These are phyloP conservation scores for Lentinula novae-zelandiae DNA, from an alignment of 1,284 basidiomycete species.

Conservation along the genomic window DNA sequence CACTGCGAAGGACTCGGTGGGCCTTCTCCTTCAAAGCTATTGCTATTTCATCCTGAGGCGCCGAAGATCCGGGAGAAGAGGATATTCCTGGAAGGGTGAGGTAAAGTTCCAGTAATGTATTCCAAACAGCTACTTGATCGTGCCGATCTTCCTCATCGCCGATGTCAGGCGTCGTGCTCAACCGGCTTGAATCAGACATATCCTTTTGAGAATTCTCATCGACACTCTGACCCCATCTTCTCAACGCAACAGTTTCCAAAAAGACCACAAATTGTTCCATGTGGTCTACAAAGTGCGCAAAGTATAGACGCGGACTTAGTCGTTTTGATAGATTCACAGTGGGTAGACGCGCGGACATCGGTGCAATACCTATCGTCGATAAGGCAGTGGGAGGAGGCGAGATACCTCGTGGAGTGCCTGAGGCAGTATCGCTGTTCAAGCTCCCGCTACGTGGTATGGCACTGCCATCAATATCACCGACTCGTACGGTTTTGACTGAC, in stretches of 20 bases:
- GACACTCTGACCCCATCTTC: slow-evolving; percentile 80
- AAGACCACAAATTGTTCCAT: slow-evolving; percentile 82
- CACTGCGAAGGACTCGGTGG: slow-evolving; percentile 60
- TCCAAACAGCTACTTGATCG: slow-evolving; percentile 92
- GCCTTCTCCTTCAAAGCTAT: slow-evolving; percentile 55
- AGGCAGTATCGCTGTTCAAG: slow-evolving; percentile 19
- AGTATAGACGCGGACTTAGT: slow-evolving; percentile 85
- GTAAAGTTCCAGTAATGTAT: slow-evolving; percentile 93
- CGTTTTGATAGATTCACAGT: slow-evolving; percentile 36
- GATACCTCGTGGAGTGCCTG: slow-evolving; percentile 19
- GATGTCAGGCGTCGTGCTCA: slow-evolving; percentile 12
- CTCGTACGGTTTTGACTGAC: slow-evolving; percentile 45
- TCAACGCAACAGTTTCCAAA: slow-evolving; percentile 81
- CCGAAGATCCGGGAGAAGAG: slow-evolving; percentile 2
- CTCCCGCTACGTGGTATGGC: neutral
- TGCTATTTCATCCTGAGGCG: slow-evolving; percentile 23
- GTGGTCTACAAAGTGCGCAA: slow-evolving; percentile 94
- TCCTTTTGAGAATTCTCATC: slow-evolving; percentile 29
- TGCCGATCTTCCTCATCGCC: slow-evolving; percentile 55
- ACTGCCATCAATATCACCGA: slow-evolving; percentile 30
- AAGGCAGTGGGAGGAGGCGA: slow-evolving; percentile 23
- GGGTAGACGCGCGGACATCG: slow-evolving; percentile 4
- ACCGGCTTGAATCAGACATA: neutral
- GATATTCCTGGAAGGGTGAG: slow-evolving; percentile 46
- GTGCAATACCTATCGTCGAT: slow-evolving; percentile 12